Evolutionary conservation across 2,329 filamentous ascomycete species (phyloP), one percentile per base, ranked within the genome.

Genomic region (Zymoseptoria passerinii): DNA sequence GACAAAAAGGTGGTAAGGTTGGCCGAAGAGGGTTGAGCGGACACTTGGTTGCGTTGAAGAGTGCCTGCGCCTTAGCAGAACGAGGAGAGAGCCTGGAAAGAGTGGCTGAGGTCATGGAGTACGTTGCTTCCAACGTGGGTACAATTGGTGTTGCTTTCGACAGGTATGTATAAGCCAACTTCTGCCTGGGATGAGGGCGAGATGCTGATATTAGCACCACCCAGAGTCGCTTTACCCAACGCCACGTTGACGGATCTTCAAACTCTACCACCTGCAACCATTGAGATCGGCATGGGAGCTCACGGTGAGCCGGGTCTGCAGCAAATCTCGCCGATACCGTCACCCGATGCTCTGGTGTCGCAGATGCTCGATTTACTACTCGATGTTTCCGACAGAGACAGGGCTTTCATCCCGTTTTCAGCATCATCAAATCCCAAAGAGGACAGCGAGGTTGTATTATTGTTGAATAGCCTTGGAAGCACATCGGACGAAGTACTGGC

Each of bases 221-320:
- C n/a, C 52, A 71, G 71, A 29, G 70, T 73, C 8, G 70, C 71
- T 23, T 58, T 73, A n/a, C 71, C 72, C 6, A 73, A 72, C 51
- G 81, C 81, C 1, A 83, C 81, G 0, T 74, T 86, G 28, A 83
- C 84, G 53, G 83, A 84, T 64, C 83, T 83, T 64, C 82, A 85
- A 63, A 76, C 72, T 16, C 75, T 85, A 1, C 73, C 71, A 8
- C 68, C 72, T 1, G 71, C 82, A 57, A 82, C 83, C 58, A 70
- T 86, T 40, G 84, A 85, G 68, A 75, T 87, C n/a, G 84, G 85
- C 2, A 86, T 84, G 20, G 84, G 85, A 0, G 83, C 83, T 13
- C 85, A 88, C 68, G 86, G 86, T 66, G 84, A 88, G 70, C 84
- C 84, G 0, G 84, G 74, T 0, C 80, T 83, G 66, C 76, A 75